Percentiles rank a stretch among this genome's conserved stretches.
phyloP scores from a whole-genome alignment of 768 basidiomycete genomes.

The Suillus americanus region DNA sequence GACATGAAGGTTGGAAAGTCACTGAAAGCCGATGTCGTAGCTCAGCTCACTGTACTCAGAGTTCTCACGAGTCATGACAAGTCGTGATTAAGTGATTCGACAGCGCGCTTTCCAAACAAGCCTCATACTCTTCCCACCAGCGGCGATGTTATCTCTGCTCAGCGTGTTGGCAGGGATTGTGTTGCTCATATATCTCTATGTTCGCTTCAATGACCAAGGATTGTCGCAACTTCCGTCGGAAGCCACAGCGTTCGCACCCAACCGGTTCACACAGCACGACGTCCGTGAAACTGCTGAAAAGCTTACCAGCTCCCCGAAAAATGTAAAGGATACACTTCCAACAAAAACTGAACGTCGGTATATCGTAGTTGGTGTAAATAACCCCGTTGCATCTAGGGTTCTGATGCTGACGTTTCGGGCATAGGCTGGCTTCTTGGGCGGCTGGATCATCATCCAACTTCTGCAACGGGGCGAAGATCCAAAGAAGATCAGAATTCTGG shows the following conservation, averaged over 20 bases:
- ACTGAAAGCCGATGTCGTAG: not conserved
- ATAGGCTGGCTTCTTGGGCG: constrained; percentile 74
- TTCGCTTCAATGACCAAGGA: constrained; percentile 52
- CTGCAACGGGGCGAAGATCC: constrained; percentile 72
- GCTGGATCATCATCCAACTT: constrained; percentile 73
- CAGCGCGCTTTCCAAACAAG: not conserved
- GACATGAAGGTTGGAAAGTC: not conserved
- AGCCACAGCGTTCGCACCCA: constrained; percentile 49
- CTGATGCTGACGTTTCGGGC: not conserved
- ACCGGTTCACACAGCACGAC: constrained; percentile 45
- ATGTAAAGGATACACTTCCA: constrained; percentile 49
- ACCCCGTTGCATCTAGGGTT: not conserved
- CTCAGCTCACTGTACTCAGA: too few relatives aligned
- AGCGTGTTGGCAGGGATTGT: constrained; percentile 8
- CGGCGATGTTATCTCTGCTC: constrained; percentile 19
- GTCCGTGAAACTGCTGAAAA: constrained; percentile 39
- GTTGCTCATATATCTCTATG: constrained; percentile 34
- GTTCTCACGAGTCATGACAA: not conserved
- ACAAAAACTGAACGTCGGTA: constrained; percentile 73
- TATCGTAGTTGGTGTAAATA: constrained; percentile 70
- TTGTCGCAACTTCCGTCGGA: constrained; percentile 50
- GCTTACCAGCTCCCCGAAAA: constrained; percentile 35
- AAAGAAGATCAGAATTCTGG: constrained; percentile 60
- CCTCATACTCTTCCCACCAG: not conserved
- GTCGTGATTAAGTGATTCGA: too few relatives aligned